Evolutionary conservation across 108 stramenopile genomes (phyloP).

Genomic region (Cyclotella choctawhatcheeana): DNA sequence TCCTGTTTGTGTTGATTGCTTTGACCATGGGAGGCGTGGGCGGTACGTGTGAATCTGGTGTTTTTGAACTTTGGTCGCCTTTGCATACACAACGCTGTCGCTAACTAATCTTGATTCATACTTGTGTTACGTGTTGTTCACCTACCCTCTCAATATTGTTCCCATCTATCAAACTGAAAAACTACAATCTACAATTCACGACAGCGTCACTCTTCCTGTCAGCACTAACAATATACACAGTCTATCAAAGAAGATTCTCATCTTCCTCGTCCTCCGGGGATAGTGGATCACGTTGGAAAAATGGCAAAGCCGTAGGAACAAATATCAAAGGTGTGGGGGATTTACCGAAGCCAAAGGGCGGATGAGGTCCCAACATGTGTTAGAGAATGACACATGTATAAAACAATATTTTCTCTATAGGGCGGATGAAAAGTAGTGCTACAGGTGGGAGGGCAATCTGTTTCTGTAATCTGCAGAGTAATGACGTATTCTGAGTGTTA

Average conservation of each 20-base stretch:
- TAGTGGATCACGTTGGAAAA: constrained; percentile 35
- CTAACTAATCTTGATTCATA: too few species aligned
- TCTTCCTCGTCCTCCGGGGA: constrained; percentile 25
- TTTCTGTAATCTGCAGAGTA: constrained; percentile 23
- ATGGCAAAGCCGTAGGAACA: constrained; percentile 46
- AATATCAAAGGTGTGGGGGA: constrained; percentile 55
- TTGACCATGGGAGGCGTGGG: constrained; percentile 47
- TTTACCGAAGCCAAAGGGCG: constrained; percentile 46
- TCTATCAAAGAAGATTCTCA: constrained; percentile 13
- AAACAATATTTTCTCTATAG: constrained; percentile 22
- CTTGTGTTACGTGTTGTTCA: too few species aligned
- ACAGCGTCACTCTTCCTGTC: constrained; percentile 30
- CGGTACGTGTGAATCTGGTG: constrained; percentile 18
- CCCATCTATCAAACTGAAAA: too few species aligned
- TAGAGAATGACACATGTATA: constrained; percentile 46
- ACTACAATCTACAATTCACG: neutral
- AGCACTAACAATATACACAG: constrained; percentile 26
- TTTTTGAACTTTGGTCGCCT: too few species aligned
- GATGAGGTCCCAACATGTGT: constrained; percentile 58
- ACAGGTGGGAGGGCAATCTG: neutral
- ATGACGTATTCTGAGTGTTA: constrained; percentile 24
- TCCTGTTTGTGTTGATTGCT: constrained; percentile 37
- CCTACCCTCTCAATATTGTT: too few species aligned
- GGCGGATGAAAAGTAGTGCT: neutral
- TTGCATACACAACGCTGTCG: too few species aligned